Conservation (phyloP, 192 early-diverging fungal genomes). For the Linnemannia schmuckeri region DNA sequence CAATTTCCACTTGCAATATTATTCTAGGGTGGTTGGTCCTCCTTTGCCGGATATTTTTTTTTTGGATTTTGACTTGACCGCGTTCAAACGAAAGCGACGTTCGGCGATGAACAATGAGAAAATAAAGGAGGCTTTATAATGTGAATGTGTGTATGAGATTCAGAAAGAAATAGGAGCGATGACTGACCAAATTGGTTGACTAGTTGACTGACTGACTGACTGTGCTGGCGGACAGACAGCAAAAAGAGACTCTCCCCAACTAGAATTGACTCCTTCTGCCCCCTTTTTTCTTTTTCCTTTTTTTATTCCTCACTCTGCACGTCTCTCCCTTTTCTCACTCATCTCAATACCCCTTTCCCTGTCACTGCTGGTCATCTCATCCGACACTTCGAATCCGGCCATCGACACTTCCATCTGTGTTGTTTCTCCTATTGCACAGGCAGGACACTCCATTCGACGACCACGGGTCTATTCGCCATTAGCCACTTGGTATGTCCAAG, state of each 20-base stretch:
- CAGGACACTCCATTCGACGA: background rate
- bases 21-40: background rate
- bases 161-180: background rate
- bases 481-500: background rate
- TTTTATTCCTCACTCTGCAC: background rate
- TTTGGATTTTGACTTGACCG: background rate
- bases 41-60: background rate
- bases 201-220: background rate
- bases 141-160: background rate
- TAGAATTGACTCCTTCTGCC: background rate
- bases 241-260: background rate
- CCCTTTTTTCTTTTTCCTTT: background rate
- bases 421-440: background rate
- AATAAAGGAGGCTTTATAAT: background rate
- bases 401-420: background rate
- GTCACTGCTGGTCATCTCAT: background rate
- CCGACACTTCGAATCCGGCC: background rate
- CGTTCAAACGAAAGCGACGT: background rate
- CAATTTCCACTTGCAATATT: background rate
- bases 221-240: too few relatives aligned
- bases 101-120: background rate
- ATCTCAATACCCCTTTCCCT: background rate
- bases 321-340: background rate
- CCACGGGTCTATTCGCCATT: background rate
- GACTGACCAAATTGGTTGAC: background rate